Conservation (phyloP, 176 grass and related monocot species). For the Triticum timopheevii region DNA sequence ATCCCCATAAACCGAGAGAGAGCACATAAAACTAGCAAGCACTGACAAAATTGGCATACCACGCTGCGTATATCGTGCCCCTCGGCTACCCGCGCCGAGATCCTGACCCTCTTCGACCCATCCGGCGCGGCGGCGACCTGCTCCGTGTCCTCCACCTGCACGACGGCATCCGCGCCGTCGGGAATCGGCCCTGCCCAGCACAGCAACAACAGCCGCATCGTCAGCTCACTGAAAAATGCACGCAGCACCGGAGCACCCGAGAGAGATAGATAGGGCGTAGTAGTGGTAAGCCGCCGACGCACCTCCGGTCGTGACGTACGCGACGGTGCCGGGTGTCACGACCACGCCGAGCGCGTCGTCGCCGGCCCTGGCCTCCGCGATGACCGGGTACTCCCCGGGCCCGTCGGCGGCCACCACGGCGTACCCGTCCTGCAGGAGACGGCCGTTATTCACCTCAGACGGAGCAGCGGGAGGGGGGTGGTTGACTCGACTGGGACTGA, state of each 20-base stretch:
- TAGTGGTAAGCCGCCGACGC: neutral
- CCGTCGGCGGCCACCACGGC: constrained; percentile 80
- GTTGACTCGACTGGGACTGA: neutral
- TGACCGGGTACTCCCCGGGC: constrained; percentile 75
- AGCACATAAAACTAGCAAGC: neutral
- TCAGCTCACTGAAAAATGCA: neutral
- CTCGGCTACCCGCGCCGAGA: constrained; percentile 40
- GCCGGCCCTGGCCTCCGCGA: constrained; percentile 87
- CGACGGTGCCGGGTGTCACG: constrained; percentile 51
- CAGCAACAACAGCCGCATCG: neutral
- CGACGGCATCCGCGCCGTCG: constrained; percentile 81
- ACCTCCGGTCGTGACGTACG: constrained; percentile 96
- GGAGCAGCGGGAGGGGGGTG: neutral
- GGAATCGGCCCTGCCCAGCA: constrained; percentile 63
- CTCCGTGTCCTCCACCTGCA: constrained; percentile 94
- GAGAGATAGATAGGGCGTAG: no score
- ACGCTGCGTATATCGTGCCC: constrained; percentile 70
- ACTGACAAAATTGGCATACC: constrained; percentile 13
- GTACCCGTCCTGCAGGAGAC: constrained; percentile 68
- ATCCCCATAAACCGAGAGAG: neutral
- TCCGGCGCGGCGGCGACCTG: constrained; percentile 19
- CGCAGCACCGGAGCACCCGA: neutral
- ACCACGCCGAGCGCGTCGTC: constrained; percentile 54
- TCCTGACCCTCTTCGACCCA: constrained; percentile 65
- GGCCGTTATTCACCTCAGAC: neutral